Conservation (phyloP, 768 basidiomycete species). For the Lactarius deliciosus region DNA sequence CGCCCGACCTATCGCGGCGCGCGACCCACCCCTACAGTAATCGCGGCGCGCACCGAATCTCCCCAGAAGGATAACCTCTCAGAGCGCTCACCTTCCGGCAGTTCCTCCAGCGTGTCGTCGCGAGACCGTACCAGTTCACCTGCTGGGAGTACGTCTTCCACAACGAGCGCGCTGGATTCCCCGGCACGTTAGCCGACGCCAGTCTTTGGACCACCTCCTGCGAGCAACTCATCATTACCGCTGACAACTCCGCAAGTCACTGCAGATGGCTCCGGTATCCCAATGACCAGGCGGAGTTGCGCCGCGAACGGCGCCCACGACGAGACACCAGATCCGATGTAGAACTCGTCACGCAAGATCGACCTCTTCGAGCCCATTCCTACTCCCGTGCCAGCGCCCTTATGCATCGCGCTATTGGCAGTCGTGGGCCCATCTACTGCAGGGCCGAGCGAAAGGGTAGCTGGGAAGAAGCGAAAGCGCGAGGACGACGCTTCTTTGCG, state of each 20-base stretch:
- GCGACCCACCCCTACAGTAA: not conserved
- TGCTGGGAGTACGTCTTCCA: not conserved
- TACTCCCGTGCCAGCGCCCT: not conserved
- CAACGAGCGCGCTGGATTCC: not conserved
- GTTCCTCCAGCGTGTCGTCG: not conserved
- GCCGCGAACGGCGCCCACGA: constrained; percentile 18
- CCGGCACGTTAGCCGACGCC: not conserved
- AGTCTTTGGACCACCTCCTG: not conserved
- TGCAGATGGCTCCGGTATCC: not conserved
- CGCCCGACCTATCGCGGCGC: not conserved
- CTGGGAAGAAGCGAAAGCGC: constrained; percentile 21
- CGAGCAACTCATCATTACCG: not conserved
- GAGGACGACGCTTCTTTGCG: not conserved
- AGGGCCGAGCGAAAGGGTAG: constrained; percentile 10
- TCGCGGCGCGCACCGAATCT: not conserved
- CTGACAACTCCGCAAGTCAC: not conserved
- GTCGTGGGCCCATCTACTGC: not conserved
- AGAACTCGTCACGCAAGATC: constrained; percentile 11
- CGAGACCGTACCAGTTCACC: not conserved
- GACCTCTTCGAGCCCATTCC: not conserved
- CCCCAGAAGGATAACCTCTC: not conserved
- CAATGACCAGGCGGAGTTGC: not conserved
- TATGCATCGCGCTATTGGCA: not conserved
- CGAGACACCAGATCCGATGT: constrained; percentile 13
- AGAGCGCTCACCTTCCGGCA: not conserved